Base-by-base conservation (phyloP, 805 yeast species). In the Saccharomycopsis sp. region DNA sequence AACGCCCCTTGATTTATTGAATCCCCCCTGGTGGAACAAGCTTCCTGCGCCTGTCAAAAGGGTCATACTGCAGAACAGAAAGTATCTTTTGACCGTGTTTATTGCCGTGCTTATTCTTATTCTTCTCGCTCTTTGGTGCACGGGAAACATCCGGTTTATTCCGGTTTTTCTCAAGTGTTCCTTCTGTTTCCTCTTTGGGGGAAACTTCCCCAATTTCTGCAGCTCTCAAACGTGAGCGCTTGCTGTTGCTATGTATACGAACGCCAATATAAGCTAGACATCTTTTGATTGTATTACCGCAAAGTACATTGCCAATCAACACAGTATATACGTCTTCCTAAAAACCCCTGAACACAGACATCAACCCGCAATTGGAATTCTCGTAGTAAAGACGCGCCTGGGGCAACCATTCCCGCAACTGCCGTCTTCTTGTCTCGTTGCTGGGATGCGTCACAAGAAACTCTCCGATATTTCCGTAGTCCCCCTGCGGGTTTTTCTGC, bases 401-500 rank as follows among this genome's bases (percentile, higher is more conserved):
- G 0, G 86, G 85, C 70, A 84, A 67, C 92, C 96, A 89, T 51
- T 75, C 67, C 18, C 70, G 64, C 72, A 94, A 85, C 61, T 87
- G 86, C 29, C 75, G 72, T 24, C 88, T 84, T 67, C 99, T 80
- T 57, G 79, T 80, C n/a, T 72, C 73, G 18, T 90, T 85, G 16
- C 90, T 84, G 0, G 99, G 99, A 72, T 94, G 99, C 0, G 98
- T 90, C 16, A 91, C 82, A 56, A 92, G 66, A 70, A 90, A 76
- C 71, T 90, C 91, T 15, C 62, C 61, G 56, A 24, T n/a, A 15
- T n/a, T 59, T 3, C 52, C 37, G 21, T 66, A 63, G 44, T 72
- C 75, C 59, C 62, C 24, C 62, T 54, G 53, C 46, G 51, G 29
- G 63, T 63, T 41, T 66, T 64, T 53, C 75, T 66, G 64, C 20